These are phyloP conservation scores for Dioszegia crocea DNA, from an alignment of 768 basidiomycete genomes.

Conservation along the genomic window DNA sequence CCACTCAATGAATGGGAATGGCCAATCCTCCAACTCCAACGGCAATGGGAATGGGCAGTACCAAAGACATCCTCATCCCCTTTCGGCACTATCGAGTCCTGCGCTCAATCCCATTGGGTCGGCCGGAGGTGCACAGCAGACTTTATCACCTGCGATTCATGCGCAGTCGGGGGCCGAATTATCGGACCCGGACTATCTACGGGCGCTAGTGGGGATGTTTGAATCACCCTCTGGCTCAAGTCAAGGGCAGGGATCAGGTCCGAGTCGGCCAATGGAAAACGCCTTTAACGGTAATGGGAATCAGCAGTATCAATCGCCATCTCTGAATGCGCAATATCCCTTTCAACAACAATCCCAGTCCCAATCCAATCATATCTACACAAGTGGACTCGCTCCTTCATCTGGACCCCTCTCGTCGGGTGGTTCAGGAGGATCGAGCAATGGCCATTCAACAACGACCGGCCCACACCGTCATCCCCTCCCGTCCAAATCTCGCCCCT, in stretches of 20 bases:
- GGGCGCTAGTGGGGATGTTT: conserved; percentile 31
- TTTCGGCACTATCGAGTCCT: conserved; percentile 32
- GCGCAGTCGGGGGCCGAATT: conserved; percentile 33
- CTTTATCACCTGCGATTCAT: conserved; percentile 41
- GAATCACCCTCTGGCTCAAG: conserved; percentile 11
- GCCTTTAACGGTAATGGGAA: background rate
- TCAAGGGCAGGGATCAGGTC: background rate
- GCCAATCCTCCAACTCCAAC: no score
- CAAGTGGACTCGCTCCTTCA: background rate
- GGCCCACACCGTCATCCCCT: conserved; percentile 33
- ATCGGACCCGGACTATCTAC: conserved; percentile 34
- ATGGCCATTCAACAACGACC: background rate
- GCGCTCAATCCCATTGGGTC: conserved; percentile 43
- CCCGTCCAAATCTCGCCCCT: conserved; percentile 38
- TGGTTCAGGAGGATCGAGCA: conserved; percentile 5
- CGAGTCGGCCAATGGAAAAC: background rate
- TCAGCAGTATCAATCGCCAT: background rate
- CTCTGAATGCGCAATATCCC: conserved; percentile 5
- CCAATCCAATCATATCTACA: background rate
- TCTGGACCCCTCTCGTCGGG: background rate
- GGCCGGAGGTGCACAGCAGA: conserved; percentile 41
- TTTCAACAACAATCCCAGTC: background rate
- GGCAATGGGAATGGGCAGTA: background rate
- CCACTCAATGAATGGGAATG: conserved; percentile 7
- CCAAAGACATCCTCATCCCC: conserved; percentile 29